Base-by-base conservation (phyloP, 164 flowering plant species). In the Vitis labrusca region DNA sequence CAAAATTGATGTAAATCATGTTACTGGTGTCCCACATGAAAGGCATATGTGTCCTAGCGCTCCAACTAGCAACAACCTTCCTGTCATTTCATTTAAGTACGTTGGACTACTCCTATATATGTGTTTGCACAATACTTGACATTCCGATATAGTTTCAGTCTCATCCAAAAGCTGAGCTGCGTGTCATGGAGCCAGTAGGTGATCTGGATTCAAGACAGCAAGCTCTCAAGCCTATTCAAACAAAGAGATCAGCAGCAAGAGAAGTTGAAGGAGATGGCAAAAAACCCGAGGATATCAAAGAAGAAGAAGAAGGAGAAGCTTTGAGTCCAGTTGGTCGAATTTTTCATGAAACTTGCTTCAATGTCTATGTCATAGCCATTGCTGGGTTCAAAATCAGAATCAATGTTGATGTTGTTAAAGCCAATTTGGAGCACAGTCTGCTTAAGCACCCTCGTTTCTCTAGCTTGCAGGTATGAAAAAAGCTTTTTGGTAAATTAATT, bases 391-490 rank as follows among this genome's bases (percentile, higher is more conserved):
- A 79, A n/a, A 78, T 80, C 19, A 53, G 5, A 3, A 29, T 85
- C 44, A 27, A 78, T 51, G 69, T 76, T 3, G 73, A 77, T 2
- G 69, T 71, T 37, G 10, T 73, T 7, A 84, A 75, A 57, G 51
- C 72, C 9, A 75, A 74, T 12, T 61, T 85, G 17, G 68, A 30
- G 5, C 61, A 51, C 32, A 80, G 84, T 50, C 65, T 82, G 29
- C 79, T 72, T 9, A 67, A 68, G 27, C 83, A 80, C 44, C 89
- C 85, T 60, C 85, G 88, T 17, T 88, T 88, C 85, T 81, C 82
- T 9, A 85, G 88, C 29, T 56, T 82, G 52, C 83, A 66, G 79
- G 91, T 85, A 75, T 5, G 54, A 71, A 32, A 32, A 6, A 32
- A 32, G 27, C 27, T 32, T 32, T 32, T 32, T 32, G 5, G 5